Conservation (phyloP, 345 rosid genomes). For the Pugionium cornutum region DNA sequence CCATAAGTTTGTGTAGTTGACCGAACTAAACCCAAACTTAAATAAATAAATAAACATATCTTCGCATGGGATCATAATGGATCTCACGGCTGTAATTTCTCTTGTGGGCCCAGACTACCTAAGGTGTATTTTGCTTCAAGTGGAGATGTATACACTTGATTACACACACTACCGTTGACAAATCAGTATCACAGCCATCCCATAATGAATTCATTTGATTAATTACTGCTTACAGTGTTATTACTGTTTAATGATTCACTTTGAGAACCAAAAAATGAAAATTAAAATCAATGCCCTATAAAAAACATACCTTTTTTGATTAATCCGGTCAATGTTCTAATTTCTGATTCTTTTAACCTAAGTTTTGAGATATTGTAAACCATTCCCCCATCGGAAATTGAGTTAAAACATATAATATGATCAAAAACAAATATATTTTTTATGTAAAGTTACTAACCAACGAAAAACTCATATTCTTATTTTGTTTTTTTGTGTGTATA, state of each 20-base stretch:
- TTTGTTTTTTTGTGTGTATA: background rate
- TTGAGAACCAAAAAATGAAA: too few relatives aligned
- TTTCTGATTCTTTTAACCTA: too few relatives aligned
- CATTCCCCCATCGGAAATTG: too few relatives aligned
- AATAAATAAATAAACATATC: slow-evolving; percentile 3
- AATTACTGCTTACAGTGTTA: background rate
- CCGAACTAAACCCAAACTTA: background rate
- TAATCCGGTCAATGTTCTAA: too few relatives aligned
- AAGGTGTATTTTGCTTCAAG: slow-evolving; percentile 17
- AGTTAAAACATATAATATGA: too few relatives aligned
- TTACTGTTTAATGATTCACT: too few relatives aligned
- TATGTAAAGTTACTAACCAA: too few relatives aligned
- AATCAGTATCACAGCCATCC: background rate
- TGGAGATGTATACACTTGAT: slow-evolving; percentile 28
- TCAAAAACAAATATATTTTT: too few relatives aligned
- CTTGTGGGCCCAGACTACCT: slow-evolving; percentile 16
- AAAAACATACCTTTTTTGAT: too few relatives aligned
- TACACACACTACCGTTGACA: background rate
- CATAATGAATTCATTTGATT: background rate
- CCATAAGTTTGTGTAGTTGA: too few relatives aligned
- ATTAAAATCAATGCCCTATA: too few relatives aligned
- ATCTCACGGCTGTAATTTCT: slow-evolving; percentile 21
- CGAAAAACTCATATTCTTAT: background rate
- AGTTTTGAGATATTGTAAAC: too few relatives aligned
- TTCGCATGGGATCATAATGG: slow-evolving; percentile 24